Base-by-base conservation (phyloP, 108 stramenopile species). In the Cyclostephanos tholiformis region DNA sequence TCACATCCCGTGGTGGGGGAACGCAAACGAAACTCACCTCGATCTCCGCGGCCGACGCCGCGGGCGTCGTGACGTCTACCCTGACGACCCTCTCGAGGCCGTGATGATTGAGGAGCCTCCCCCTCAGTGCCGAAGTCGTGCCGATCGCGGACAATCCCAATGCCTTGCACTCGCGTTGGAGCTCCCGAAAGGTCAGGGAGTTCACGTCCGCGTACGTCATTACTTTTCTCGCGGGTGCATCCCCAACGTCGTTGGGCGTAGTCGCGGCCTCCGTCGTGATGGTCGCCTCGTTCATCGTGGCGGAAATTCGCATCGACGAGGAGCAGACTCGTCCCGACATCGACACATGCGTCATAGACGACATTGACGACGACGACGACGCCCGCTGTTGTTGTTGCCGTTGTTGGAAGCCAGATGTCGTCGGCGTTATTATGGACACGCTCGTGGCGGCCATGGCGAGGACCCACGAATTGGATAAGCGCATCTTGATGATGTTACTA, bases 101-200 rank as follows among this genome's bases (percentile, higher is more conserved):
- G 43, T 78, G 79, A 14, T 85, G 82, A 38, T 81, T 76, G 62
- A 87, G 67, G 13, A 94, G 79, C 49, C 93, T 75, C 12, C 74
- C 62, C 53, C 84, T 57, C 81, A 94, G 75, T 4, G 57, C 74
- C 16, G 86, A 78, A n/a, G 90, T 85, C 11, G 88, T 91, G 9
- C 93, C 93, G 6, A 69, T 73, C 12, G 87, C 82, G 46, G 82
- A 70, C 51, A 94, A 62, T 19, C 88, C 78, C 57, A 85, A 62
- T 6, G 56, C 57, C 55, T 86, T 84, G 76, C 89, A 82, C 46
- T 91, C 82, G 9, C 67, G 49, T 62, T 91, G 85, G 63, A 89
- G 74, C 75, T 85, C 84, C 16, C 93, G 86, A 69, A 82, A 94
- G 8, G 83, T 65, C 13, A 93, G 71, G 66, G 86, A 88, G 58